phyloP scores from a whole-genome alignment of 768 basidiomycete genomes.

The Suillus americanus region DNA sequence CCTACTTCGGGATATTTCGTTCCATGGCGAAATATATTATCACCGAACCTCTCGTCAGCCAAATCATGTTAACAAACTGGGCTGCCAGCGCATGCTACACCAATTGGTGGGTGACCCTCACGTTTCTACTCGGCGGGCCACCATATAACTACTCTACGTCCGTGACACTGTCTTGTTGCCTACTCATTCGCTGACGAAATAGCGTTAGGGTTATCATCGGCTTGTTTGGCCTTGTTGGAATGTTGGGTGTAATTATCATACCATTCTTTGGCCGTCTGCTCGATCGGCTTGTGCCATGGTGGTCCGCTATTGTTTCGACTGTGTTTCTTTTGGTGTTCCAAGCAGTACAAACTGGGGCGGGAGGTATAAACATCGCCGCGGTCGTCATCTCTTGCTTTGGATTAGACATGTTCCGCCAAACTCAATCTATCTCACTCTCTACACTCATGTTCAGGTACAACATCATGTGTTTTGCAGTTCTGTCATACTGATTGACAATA shows the following conservation, averaged over 20 bases:
- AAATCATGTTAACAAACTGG: constrained; percentile 28
- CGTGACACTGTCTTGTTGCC: constrained; percentile 5
- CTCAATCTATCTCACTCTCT: constrained; percentile 36
- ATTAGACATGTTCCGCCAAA: constrained; percentile 40
- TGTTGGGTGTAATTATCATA: constrained; percentile 35
- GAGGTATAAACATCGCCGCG: constrained; percentile 36
- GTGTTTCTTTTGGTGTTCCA: constrained; percentile 27
- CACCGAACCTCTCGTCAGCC: constrained; percentile 43
- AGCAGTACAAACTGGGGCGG: constrained; percentile 36
- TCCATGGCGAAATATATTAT: constrained; percentile 40
- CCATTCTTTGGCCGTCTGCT: constrained; percentile 28
- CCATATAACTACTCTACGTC: constrained; percentile 40
- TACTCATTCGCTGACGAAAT: not conserved
- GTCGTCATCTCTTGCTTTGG: constrained; percentile 41
- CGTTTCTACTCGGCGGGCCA: constrained; percentile 42
- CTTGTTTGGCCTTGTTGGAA: constrained; percentile 47
- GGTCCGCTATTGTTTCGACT: constrained; percentile 37
- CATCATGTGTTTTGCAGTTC: constrained; percentile 11
- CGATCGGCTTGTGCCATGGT: constrained; percentile 41
- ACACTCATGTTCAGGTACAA: constrained; percentile 14
- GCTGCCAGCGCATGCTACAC: constrained; percentile 31
- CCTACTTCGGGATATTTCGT: constrained; percentile 34
- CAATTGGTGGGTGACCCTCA: constrained; percentile 42
- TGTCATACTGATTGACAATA: constrained; percentile 8
- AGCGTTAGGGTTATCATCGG: constrained; percentile 39